These are phyloP conservation scores for Microascus cirrosus DNA, from an alignment of 2,329 filamentous ascomycete species.

Conservation along the genomic window DNA sequence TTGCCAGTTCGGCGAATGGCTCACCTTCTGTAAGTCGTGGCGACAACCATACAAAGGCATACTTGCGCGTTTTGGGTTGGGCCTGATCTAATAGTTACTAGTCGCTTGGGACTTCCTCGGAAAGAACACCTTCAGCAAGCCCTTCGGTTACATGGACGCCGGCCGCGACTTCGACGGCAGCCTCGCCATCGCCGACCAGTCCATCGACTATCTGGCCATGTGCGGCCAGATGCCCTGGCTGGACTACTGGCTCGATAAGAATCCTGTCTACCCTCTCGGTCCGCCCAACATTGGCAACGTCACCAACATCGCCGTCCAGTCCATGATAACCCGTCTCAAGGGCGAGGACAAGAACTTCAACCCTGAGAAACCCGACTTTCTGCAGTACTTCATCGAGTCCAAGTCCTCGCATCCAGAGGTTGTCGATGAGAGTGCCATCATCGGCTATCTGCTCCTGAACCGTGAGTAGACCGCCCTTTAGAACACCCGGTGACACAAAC, in stretches of 20 bases:
- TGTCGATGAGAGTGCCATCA: constrained; percentile 22
- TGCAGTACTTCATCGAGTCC: constrained; percentile 22
- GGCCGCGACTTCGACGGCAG: constrained; percentile 10
- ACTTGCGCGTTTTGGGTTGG: neutral
- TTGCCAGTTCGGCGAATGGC: constrained; percentile 13
- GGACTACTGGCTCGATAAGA: constrained; percentile 16
- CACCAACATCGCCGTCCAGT: constrained; percentile 7
- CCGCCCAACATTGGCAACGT: constrained; percentile 9
- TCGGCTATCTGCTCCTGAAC: constrained; percentile 20
- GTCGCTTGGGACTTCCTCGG: constrained; percentile 28
- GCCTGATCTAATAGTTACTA: neutral
- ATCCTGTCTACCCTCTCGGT: constrained; percentile 14
- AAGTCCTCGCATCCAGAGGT: constrained; percentile 19
- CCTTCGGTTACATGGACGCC: constrained; percentile 27
- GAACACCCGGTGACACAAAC: neutral
- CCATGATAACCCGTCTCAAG: constrained; percentile 5
- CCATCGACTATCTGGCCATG: constrained; percentile 17
- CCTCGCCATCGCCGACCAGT: constrained; percentile 8
- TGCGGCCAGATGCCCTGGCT: constrained; percentile 16
- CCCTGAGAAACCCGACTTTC: constrained; percentile 15
- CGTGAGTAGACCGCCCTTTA: neutral
- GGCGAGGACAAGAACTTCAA: constrained; percentile 2
- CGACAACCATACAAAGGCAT: too few relatives aligned
- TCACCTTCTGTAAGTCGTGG: constrained; percentile 12
- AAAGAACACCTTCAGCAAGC: constrained; percentile 24